Evolutionary conservation across 441 rosid genomes (phyloP), one percentile per base, ranked within the genome.

Genomic region (Lepidium campestre): DNA sequence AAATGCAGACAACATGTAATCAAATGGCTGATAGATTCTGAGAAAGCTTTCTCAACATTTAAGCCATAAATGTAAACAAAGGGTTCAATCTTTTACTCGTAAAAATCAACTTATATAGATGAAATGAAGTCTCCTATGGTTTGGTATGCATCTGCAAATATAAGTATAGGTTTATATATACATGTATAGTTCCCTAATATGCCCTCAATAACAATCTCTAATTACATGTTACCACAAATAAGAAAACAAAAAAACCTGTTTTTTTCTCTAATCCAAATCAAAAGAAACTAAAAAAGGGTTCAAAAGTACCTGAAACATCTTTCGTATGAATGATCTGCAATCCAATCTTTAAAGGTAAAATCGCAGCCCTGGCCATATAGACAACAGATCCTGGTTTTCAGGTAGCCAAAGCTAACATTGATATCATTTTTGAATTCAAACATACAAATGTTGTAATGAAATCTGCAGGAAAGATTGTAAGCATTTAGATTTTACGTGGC

Each of bases 231-330:
- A 48, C 75, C 65, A 48, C 50, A 57, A 48, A 62, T 12, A 41
- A 48, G 3, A 37, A 8, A 39, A 44, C 17, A 46, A 48, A 69
- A n/a, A 19, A 29, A 48, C 54, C 53, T 23, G 11, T 29, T 71
- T 62, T 62, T 71, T 29, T 56, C 65, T 71, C 65, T 41, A 32
- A 48, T 72, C 66, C 60, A 57, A 57, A 57, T 57, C 54, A 71
- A n/a, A 1, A 57, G 42, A 63, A 64, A 56, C 65, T 32, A 37
- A 56, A 57, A 70, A 56, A 53, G 4, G 53, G 44, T 55, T 45
- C 15, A n/a, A 63, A 55, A 53, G 1, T 29, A 46, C 44, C 27
- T 63, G 22, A 47, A 55, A 57, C 20, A 31, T 25, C 14, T 37
- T 62, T 17, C 10, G 6, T 13, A 42, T 53, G 68, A 62, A 44